Base-by-base conservation (phyloP, 1,139 yeast species). In the Yamadazyma trypodendri region DNA sequence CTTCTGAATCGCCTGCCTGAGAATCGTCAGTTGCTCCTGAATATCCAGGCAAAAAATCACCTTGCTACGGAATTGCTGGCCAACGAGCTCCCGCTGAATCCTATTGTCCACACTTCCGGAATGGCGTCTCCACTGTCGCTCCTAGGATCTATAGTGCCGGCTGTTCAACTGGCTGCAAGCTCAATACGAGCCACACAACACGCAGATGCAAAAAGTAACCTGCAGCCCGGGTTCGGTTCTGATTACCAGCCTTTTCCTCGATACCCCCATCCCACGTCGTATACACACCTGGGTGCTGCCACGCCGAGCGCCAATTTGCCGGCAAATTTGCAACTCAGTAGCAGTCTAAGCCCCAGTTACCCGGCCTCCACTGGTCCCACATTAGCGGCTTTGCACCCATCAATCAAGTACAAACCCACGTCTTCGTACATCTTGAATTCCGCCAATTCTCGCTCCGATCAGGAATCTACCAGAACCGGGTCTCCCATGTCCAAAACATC, bases 401-500 rank as follows among this genome's bases (percentile, higher is more conserved):
- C 31, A 6, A 21, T 34, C 28, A 38, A 35, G 28, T 38, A 38
- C 20, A 34, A 34, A 12, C 36, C 31, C 13, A 34, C 36, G 2
- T 28, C 36, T 4, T 34, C 36, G 10, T 34, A 21, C 11, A 34
- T 23, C 25, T 14, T 29, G 15, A 33, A 30, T 12, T n/a, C 39
- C 2, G 31, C 22, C 11, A 23, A 30, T n/a, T 33, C 40, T 8
- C 40, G 37, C 2, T 12, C 32, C 16, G 39, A 32, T 8, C 39
- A 42, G 15, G 39, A 24, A 3, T 41, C 45, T 2, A 44, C 44
- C 9, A 32, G 36, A 8, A 39, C 39, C 14, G 38, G 42, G n/a
- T 43, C 48, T 13, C 49, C 49, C 4, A 20, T 39, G 5, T 45
- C 49, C 5, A 45, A 45, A 28, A 12, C 34, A 7, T 43, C 48